These are phyloP conservation scores for Lipomyces mesembrius DNA, from an alignment of 805 yeast species.

Conservation along the genomic window DNA sequence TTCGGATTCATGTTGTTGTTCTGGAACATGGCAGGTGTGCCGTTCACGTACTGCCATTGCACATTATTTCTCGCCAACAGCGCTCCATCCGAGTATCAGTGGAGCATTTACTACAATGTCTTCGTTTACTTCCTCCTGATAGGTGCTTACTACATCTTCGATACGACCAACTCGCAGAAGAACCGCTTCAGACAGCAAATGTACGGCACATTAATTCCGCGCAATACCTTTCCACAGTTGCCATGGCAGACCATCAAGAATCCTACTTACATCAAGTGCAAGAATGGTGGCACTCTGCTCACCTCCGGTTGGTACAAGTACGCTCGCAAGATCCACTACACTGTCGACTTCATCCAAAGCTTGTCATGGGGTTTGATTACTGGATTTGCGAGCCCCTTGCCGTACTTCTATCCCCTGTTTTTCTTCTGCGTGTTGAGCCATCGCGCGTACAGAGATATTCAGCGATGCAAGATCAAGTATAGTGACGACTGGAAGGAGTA, in stretches of 20 bases:
- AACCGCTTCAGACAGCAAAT: slow-evolving; percentile 77
- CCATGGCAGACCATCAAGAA: slow-evolving; percentile 81
- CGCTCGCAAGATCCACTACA: slow-evolving; percentile 93
- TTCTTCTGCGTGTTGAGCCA: slow-evolving; percentile 86
- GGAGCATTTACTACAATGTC: slow-evolving; percentile 66
- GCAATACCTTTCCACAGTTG: slow-evolving; percentile 92
- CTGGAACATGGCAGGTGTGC: slow-evolving; percentile 99
- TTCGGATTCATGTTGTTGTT: slow-evolving; percentile 98
- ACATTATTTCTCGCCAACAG: slow-evolving; percentile 82
- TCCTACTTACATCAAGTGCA: slow-evolving; percentile 84
- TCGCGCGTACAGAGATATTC: slow-evolving; percentile 85
- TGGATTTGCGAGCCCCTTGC: slow-evolving; percentile 85
- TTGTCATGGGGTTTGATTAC: slow-evolving; percentile 90
- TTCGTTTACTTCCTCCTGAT: slow-evolving; percentile 61
- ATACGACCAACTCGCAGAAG: slow-evolving; percentile 93
- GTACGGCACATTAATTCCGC: slow-evolving; percentile 74
- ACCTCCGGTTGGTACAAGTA: slow-evolving; percentile 94
- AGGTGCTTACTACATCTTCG: slow-evolving; percentile 87
- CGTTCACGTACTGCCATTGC: slow-evolving; percentile 95
- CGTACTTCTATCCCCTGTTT: slow-evolving; percentile 95
- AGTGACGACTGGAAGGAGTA: slow-evolving; percentile 94
- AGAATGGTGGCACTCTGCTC: slow-evolving; percentile 79
- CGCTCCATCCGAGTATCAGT: slow-evolving; percentile 78
- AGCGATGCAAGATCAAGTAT: slow-evolving; percentile 83
- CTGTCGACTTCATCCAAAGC: slow-evolving; percentile 89